Evolutionary conservation across 2,329 filamentous ascomycete species (phyloP).

Genomic region (Pseudocercospora vitis): DNA sequence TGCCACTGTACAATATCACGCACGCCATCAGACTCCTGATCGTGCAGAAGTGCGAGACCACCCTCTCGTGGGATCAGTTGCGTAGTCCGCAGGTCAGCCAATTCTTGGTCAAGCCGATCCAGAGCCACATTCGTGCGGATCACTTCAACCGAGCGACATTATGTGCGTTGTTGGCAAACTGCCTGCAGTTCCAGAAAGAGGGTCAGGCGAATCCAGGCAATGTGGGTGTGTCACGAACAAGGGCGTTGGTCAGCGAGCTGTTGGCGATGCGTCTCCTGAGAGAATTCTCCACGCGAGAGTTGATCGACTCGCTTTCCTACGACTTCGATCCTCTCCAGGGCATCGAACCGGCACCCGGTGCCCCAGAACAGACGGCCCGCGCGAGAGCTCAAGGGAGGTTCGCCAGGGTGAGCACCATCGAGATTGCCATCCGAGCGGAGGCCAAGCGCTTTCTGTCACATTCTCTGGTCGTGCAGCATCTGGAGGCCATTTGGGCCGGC

Average conservation of each 20-base stretch:
- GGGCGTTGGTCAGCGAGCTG: constrained; percentile 86
- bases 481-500: constrained; percentile 97
- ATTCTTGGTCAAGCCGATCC: constrained; percentile 93
- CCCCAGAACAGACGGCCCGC: constrained; percentile 20
- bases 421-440: constrained; percentile 88
- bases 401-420: constrained; percentile 82
- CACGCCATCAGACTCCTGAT: constrained; percentile 86
- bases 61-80: constrained; percentile 89
- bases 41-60: constrained; percentile 82
- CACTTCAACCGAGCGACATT: constrained; percentile 85
- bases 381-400: constrained; percentile 55
- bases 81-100: constrained; percentile 94
- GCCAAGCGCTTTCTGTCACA: constrained; percentile 91
- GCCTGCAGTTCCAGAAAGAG: constrained; percentile 89
- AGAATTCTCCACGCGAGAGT: constrained; percentile 83
- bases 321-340: constrained; percentile 93
- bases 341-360: constrained; percentile 51
- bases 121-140: constrained; percentile 77
- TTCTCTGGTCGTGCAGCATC: constrained; percentile 85
- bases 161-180: constrained; percentile 90
- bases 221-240: constrained; percentile 77
- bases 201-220: constrained; percentile 78
- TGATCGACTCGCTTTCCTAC: constrained; percentile 92
- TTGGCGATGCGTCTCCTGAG: constrained; percentile 85
- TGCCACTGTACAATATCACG: constrained; percentile 87